Base-by-base conservation (phyloP, 2,329 filamentous ascomycete genomes). In the Aspergillus thermomutatus region DNA sequence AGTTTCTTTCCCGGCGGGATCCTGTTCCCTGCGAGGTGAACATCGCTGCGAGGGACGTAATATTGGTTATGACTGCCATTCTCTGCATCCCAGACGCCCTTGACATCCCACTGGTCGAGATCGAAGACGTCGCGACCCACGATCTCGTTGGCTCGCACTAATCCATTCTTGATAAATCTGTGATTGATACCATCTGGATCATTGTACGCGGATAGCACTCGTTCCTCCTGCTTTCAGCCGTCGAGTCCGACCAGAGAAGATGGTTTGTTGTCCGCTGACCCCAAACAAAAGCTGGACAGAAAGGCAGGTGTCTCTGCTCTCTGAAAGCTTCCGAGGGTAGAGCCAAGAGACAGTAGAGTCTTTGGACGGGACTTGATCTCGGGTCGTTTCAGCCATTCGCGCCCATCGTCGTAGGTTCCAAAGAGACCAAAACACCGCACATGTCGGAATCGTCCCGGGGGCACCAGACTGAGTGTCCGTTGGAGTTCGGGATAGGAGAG, bases 351-450 rank as follows among this genome's bases (percentile, higher is more conserved):
- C 11, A 61, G n/a, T 9, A 61, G 46, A 1, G 51, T 51, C 19
- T 56, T 57, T 27, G 59, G 47, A 10, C 54, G 51, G 7, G 41
- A 40, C 14, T 51, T 45, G 58, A 87, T 81, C 49, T 83, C 76
- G 2, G 87, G 79, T 46, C 81, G 78, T 71, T 87, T 87, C 63
- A 96, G 76, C 91, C 91, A 96, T 60, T 84, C 83, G 10, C 88
- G 82, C 14, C 90, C 91, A 69, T 96, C 90, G 62, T 96, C 90
- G 67, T 96, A 96, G 2, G 91, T 96, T 8, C 91, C 92, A 59
- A 88, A 81, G 6, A 96, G 82, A 1, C 91, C 92, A 66, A 86
- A 87, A 70, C 88, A 92, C 60, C 81, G 82, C 60, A 96, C 87
- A 68, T 92, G 80, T 61, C 84, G 74, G 73, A 90, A 92, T 1